Evolutionary conservation across 805 yeast species (phyloP), one percentile per base, ranked within the genome.

Genomic region (Brettanomyces anomalus): DNA sequence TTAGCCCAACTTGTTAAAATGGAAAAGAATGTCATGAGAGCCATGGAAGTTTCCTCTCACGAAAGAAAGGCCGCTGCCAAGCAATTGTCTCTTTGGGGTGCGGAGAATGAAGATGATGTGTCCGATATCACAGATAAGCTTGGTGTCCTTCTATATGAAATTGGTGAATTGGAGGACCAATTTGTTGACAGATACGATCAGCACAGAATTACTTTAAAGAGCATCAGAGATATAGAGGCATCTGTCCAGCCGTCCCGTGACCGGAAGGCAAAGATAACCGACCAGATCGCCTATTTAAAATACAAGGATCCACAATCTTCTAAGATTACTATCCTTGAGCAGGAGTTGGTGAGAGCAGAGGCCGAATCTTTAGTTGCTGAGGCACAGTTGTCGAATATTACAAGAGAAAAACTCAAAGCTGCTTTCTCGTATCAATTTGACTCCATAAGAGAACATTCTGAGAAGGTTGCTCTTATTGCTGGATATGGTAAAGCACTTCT

Each of bases 311-410:
- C 94, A 44, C 81, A 80, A 65, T 79, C 88, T 35, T 79, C 87
- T 73, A 84, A 82, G 71, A 80, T 85, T 50, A 74, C 78, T 43
- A 79, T 85, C 44, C 71, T 86, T 61, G 94, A 86, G 70, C 94
- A 86, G 65, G 94, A 85, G 66, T 72, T 85, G 60, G 95, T 86
- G 46, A 76, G 95, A 67, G 93, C 93, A 33, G 95, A 86, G 68
- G 95, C 95, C 43, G 95, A 86, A 67, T 81, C 88, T 41, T 71
- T 85, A 50, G 95, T 86, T 54, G 95, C 95, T 40, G 95, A 85
- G 68, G 94, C 94, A 26, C 95, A 86, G 70, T 72, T 86, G 55
- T 82, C 90, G 33, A 85, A 85, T 66, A 85, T 85, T 60, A 85
- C 95, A 51, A 75, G 95, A 68, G 88, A 85, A 61, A 83, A 84